phyloP scores from a whole-genome alignment of 1,284 basidiomycete genomes.

The Pholiota adiposa region DNA sequence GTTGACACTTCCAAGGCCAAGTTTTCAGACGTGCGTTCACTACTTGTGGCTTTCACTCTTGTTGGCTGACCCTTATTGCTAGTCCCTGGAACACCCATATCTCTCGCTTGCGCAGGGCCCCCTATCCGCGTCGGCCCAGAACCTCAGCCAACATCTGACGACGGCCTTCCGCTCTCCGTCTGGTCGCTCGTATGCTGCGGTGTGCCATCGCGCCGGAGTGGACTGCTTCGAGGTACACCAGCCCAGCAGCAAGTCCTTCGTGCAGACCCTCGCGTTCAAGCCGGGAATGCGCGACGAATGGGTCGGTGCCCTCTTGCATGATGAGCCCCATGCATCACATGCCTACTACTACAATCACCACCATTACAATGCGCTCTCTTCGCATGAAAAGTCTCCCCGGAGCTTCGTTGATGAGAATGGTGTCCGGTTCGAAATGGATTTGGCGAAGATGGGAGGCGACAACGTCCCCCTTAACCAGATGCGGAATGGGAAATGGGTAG shows the following conservation, averaged over 20 bases:
- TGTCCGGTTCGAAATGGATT: constrained; percentile 37
- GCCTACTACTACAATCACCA: constrained; percentile 11
- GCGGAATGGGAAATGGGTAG: constrained; percentile 83
- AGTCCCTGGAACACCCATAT: constrained; percentile 3
- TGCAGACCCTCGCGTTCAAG: constrained; percentile 63
- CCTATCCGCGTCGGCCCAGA: constrained; percentile 45
- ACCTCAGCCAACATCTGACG: constrained; percentile 53
- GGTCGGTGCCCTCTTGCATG: constrained; percentile 43
- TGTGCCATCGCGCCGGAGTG: constrained; percentile 37
- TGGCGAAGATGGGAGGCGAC: constrained; percentile 24
- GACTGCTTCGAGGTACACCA: constrained; percentile 28
- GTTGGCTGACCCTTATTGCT: not conserved
- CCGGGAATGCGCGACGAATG: constrained; percentile 56
- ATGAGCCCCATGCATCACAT: constrained; percentile 14
- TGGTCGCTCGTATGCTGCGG: constrained; percentile 39
- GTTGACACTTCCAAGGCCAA: constrained; percentile 36
- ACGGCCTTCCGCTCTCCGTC: constrained; percentile 43
- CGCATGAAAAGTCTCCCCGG: constrained; percentile 8
- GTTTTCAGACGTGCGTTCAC: constrained; percentile 19
- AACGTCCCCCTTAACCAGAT: constrained; percentile 34
- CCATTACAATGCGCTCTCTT: not conserved
- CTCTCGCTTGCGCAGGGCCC: constrained; percentile 33
- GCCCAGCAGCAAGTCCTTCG: constrained; percentile 41
- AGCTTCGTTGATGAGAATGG: constrained; percentile 30
- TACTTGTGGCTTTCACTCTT: not conserved